Percentiles rank a stretch among this genome's conserved stretches.
These are phyloP conservation scores for Alternaria triticina DNA, from an alignment of 2,329 filamentous ascomycete genomes.

Conservation along the genomic window DNA sequence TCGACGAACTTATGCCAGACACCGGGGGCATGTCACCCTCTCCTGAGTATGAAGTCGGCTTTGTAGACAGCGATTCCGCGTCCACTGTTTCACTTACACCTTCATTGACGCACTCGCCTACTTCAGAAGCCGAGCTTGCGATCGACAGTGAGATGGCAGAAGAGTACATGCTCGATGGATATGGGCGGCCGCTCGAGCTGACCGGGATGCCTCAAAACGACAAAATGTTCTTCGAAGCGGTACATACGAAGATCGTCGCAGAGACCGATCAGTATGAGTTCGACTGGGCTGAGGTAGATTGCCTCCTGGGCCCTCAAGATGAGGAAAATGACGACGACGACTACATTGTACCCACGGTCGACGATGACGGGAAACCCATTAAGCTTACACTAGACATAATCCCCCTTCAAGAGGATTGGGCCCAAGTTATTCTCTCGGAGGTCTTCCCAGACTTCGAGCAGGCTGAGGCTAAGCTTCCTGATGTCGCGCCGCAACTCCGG, in stretches of 20 bases:
- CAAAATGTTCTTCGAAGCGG: neutral
- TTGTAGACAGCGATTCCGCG: neutral
- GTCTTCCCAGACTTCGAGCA: neutral
- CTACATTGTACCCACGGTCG: neutral
- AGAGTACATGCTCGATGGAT: neutral
- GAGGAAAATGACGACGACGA: neutral
- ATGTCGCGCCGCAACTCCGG: neutral
- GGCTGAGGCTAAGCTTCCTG: neutral
- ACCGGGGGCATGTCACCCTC: too few relatives aligned
- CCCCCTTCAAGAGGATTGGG: neutral
- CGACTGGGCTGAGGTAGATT: neutral
- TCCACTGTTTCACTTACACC: too few relatives aligned
- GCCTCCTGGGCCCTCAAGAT: neutral
- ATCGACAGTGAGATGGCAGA: neutral
- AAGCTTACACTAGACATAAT: neutral
- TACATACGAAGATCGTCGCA: neutral
- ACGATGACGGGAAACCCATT: neutral
- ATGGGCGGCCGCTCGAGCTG: rapidly evolving
- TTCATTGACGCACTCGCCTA: neutral
- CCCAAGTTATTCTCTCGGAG: rapidly evolving
- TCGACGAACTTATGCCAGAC: too few relatives aligned
- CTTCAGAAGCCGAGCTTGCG: neutral
- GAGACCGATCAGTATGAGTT: neutral
- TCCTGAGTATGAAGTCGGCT: too few relatives aligned
- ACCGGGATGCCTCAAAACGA: neutral